phyloP scores from a whole-genome alignment of 768 basidiomycete genomes.

The Macrolepiota fuliginosa region DNA sequence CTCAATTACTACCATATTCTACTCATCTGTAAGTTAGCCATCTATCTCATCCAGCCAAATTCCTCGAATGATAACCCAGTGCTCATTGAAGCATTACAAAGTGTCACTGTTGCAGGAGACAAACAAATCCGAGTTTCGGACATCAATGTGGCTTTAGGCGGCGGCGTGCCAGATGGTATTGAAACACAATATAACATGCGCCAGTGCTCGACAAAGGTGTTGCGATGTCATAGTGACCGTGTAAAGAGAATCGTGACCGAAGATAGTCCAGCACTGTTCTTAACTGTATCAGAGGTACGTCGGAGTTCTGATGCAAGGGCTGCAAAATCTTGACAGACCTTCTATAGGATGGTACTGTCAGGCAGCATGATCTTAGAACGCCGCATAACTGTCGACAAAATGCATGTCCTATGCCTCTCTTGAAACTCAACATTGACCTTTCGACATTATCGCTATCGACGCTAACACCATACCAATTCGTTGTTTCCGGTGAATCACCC shows the following conservation, averaged over 20 bases:
- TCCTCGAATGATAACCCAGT: conserved; percentile 15
- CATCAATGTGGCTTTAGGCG: conserved; percentile 40
- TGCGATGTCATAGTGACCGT: conserved; percentile 69
- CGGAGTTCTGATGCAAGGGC: background rate
- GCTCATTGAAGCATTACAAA: conserved; percentile 23
- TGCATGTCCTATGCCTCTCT: conserved; percentile 69
- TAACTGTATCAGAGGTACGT: conserved; percentile 76
- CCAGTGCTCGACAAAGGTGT: conserved; percentile 48
- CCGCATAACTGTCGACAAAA: conserved; percentile 58
- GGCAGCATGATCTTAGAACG: conserved; percentile 82
- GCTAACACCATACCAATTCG: conserved; percentile 78
- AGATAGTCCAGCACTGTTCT: conserved; percentile 71
- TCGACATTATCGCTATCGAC: conserved; percentile 76
- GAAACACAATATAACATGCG: conserved; percentile 45
- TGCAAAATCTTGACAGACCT: background rate
- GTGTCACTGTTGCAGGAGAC: conserved; percentile 76
- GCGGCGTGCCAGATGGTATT: conserved; percentile 32
- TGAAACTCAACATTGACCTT: conserved; percentile 61
- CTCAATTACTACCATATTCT: conserved; percentile 74
- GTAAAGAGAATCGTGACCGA: conserved; percentile 82
- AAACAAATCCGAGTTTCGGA: conserved; percentile 78
- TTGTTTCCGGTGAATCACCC: conserved; percentile 79
- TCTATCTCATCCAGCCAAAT: background rate
- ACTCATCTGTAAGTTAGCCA: conserved; percentile 60
- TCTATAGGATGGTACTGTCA: conserved; percentile 75